These are phyloP conservation scores for Backusella circina DNA, from an alignment of 192 early-diverging fungal species.

Conservation along the genomic window DNA sequence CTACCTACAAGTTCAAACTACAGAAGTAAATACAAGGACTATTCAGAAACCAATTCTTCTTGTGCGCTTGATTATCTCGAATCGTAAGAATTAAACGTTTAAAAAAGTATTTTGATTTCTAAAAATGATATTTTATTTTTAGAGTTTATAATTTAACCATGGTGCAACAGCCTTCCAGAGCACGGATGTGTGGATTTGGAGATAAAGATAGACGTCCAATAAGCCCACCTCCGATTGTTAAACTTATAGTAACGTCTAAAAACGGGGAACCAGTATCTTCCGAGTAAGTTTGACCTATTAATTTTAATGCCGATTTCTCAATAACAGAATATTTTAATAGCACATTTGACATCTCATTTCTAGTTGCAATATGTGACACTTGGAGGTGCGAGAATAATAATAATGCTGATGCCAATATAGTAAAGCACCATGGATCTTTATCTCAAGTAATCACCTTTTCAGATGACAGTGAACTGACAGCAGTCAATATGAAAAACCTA, in stretches of 20 bases:
- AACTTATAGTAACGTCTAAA: slow-evolving; percentile 52
- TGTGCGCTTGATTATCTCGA: background rate
- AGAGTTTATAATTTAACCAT: slow-evolving; percentile 55
- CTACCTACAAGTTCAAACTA: background rate
- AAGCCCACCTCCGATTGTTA: slow-evolving; percentile 65
- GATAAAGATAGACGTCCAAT: slow-evolving; percentile 73
- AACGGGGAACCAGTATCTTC: slow-evolving; percentile 47
- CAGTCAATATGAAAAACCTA: slow-evolving; percentile 54
- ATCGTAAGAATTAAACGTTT: background rate
- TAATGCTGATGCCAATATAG: background rate
- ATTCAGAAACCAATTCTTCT: background rate
- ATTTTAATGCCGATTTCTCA: background rate
- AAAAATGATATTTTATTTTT: background rate
- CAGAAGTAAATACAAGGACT: background rate
- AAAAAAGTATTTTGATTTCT: background rate
- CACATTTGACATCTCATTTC: background rate
- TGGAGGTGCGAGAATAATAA: background rate
- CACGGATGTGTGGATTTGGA: slow-evolving; percentile 78
- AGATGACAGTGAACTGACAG: background rate
- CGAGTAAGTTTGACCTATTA: slow-evolving; percentile 42
- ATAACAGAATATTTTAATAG: background rate
- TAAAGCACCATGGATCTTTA: slow-evolving; percentile 1
- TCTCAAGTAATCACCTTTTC: slow-evolving; percentile 8
- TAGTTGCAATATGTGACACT: slow-evolving; percentile 3
- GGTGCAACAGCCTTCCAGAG: slow-evolving; percentile 67